Conservation (phyloP, 352 stramenopile genomes). For the Blastocystis sp. region DNA sequence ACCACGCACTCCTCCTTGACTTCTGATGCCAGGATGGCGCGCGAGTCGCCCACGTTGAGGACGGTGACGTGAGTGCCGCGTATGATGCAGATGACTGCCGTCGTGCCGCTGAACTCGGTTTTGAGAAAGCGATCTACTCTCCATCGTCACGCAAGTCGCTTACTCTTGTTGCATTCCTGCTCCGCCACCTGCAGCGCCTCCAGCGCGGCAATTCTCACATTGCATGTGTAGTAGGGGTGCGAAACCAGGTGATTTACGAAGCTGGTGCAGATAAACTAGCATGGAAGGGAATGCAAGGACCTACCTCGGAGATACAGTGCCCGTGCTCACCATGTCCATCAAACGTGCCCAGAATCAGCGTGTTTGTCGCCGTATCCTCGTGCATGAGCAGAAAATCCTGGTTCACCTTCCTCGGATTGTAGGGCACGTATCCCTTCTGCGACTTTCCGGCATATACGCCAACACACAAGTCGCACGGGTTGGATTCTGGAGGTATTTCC, state of each 20-base stretch:
- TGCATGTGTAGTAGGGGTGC: not conserved
- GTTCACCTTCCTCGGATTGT: constrained; percentile 74
- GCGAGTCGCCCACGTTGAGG: constrained; percentile 95
- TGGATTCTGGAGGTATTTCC: not conserved
- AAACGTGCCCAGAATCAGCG: constrained; percentile 69
- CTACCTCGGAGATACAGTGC: constrained; percentile 53
- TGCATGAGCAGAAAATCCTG: constrained; percentile 70
- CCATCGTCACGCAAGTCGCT: not conserved
- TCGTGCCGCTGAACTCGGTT: constrained; percentile 80
- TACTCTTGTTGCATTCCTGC: constrained; percentile 35
- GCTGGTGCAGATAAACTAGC: constrained; percentile 31
- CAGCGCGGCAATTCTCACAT: constrained; percentile 37
- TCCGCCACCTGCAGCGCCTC: constrained; percentile 8
- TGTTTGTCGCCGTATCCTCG: constrained; percentile 63
- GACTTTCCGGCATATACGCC: constrained; percentile 72
- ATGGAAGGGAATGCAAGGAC: not conserved
- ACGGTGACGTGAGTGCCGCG: constrained; percentile 85
- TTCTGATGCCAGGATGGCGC: constrained; percentile 77
- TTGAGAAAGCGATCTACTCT: constrained; percentile 73
- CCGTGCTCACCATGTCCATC: constrained; percentile 74
- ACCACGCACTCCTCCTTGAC: constrained; percentile 75
- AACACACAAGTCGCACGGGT: not conserved
- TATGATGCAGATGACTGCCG: constrained; percentile 84
- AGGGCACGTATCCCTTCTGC: constrained; percentile 72
- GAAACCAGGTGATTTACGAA: constrained; percentile 16